phyloP scores from a whole-genome alignment of 129 eudicot species.

The Pulicaria dysenterica region DNA sequence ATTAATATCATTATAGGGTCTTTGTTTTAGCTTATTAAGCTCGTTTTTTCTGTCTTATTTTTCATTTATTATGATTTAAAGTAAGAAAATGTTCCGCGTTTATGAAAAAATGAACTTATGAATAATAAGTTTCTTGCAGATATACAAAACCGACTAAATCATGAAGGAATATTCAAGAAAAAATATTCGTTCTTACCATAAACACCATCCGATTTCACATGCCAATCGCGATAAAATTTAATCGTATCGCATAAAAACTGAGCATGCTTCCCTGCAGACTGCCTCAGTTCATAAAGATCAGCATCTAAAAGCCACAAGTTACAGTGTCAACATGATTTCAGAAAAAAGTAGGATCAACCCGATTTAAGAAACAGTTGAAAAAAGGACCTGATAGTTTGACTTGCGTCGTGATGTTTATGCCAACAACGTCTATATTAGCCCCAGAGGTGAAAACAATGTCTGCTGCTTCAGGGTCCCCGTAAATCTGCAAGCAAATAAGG shows the following conservation, averaged over 20 bases:
- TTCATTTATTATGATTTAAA: no score
- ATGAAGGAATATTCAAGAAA: slow-evolving; percentile 74
- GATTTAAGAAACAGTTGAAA: background rate
- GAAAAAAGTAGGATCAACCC: background rate
- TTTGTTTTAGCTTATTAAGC: no score
- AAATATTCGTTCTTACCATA: slow-evolving; percentile 45
- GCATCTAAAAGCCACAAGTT: slow-evolving; percentile 48
- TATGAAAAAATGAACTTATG: no score
- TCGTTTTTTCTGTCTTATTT: no score
- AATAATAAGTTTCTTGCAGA: no score
- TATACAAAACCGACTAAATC: slow-evolving; percentile 78
- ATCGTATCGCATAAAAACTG: slow-evolving; percentile 60
- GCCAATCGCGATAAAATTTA: slow-evolving; percentile 95
- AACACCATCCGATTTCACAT: slow-evolving; percentile 89
- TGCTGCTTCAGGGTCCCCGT: slow-evolving; percentile 98
- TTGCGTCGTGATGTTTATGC: slow-evolving; percentile 96
- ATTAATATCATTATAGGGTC: no score
- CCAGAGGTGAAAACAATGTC: slow-evolving; percentile 92
- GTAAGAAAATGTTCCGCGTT: no score
- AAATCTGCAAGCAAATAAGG: slow-evolving; percentile 51
- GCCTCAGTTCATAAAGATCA: slow-evolving; percentile 61
- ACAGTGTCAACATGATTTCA: background rate
- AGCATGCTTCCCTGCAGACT: slow-evolving; percentile 72
- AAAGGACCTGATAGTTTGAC: slow-evolving; percentile 80
- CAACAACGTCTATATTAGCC: slow-evolving; percentile 79